phyloP scores from a whole-genome alignment of 306 rosid genomes.

The Datisca glomerata region DNA sequence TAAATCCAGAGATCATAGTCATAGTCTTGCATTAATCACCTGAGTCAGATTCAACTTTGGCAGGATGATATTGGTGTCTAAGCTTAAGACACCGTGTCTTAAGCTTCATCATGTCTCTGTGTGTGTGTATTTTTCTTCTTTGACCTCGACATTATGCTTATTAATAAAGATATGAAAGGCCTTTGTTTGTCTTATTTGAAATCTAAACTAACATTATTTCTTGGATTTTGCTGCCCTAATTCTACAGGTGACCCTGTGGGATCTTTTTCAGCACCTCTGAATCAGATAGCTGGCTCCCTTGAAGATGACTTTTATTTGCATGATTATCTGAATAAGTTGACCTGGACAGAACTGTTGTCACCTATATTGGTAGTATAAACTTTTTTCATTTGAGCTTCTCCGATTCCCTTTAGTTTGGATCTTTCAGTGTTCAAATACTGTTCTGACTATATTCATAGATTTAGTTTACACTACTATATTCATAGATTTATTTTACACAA shows the following conservation, averaged over 20 bases:
- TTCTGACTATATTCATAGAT: neutral
- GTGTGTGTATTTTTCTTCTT: no score
- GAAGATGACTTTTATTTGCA: constrained; percentile 31
- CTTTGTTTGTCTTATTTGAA: no score
- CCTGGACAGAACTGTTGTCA: constrained; percentile 50
- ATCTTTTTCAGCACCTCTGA: constrained; percentile 64
- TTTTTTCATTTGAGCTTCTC: neutral
- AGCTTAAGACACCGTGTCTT: no score
- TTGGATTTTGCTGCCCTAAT: constrained; percentile 11
- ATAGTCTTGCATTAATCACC: no score
- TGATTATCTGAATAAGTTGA: constrained; percentile 29
- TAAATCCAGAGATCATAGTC: no score
- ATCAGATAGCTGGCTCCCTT: constrained; percentile 40
- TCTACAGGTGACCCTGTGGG: constrained; percentile 66
- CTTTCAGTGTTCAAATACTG: neutral
- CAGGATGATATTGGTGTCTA: no score
- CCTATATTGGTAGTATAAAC: constrained; percentile 4
- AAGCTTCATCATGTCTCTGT: no score
- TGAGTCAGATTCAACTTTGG: no score
- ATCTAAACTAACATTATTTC: no score
- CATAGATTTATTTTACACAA: no score
- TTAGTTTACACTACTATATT: neutral
- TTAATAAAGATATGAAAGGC: no score
- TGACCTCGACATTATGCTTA: no score
- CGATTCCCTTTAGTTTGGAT: constrained; percentile 1